These are phyloP conservation scores for Podospora sp. DNA, from an alignment of 495 filamentous ascomycete genomes.

Conservation along the genomic window DNA sequence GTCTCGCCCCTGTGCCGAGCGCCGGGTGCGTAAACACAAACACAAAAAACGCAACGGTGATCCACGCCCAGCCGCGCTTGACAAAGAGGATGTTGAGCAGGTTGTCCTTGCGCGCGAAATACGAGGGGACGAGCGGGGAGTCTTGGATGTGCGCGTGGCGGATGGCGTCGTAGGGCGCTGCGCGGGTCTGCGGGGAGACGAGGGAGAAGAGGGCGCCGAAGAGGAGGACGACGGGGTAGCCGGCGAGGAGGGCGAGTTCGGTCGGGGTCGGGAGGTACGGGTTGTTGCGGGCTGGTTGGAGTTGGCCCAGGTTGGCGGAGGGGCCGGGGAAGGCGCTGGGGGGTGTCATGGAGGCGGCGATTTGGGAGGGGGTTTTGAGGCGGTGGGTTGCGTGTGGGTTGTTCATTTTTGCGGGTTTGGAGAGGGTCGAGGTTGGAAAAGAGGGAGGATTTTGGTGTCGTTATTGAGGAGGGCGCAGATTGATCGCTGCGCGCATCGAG, in stretches of 20 bases:
- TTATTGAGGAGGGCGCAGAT: background rate
- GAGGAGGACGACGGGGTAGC: conserved; percentile 77
- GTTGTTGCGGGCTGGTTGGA: conserved; percentile 34
- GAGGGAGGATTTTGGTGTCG: conserved; percentile 1
- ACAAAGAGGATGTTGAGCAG: conserved; percentile 90
- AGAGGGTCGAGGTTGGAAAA: background rate
- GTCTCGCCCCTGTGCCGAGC: conserved; percentile 36
- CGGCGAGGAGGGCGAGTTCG: conserved; percentile 61
- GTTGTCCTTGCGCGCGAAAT: conserved; percentile 92
- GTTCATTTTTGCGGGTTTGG: conserved; percentile 3
- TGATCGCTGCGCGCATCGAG: background rate
- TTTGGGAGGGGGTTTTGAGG: conserved; percentile 22
- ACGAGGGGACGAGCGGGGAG: conserved; percentile 66
- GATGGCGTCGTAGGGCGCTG: conserved; percentile 56
- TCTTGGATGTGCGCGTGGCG: conserved; percentile 58
- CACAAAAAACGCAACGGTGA: conserved; percentile 63
- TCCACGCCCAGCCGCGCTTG: conserved; percentile 94
- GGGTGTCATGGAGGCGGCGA: conserved; percentile 8
- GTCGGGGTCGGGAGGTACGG: conserved; percentile 63
- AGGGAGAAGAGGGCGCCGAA: conserved; percentile 79
- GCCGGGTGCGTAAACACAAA: conserved; percentile 64
- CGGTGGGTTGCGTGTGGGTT: conserved; percentile 5
- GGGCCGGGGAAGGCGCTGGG: background rate
- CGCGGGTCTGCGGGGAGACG: conserved; percentile 70
- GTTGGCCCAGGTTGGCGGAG: background rate